Evolutionary conservation across 306 rosid species (phyloP).

Genomic region (Quercus gilva): DNA sequence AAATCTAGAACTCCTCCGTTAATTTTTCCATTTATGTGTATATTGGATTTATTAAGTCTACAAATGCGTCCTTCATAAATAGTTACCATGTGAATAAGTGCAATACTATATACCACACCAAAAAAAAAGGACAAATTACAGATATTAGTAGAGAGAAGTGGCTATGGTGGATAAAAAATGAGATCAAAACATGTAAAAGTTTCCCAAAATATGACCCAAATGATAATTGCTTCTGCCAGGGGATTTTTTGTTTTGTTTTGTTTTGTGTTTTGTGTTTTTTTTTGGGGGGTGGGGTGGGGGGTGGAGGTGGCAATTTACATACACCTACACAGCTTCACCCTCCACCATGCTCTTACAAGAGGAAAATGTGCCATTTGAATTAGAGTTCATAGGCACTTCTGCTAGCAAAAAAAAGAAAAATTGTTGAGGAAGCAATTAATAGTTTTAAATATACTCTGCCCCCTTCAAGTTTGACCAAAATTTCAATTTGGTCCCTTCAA

Average conservation of each 20-base stretch:
- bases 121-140: neutral
- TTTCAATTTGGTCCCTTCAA: neutral
- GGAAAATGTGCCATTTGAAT: too few species aligned
- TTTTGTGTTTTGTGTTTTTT: too few species aligned
- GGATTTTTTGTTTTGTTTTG: too few species aligned
- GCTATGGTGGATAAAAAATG: neutral
- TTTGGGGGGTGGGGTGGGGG: too few species aligned
- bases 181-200: neutral
- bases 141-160: neutral
- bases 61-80: neutral
- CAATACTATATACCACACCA: too few species aligned
- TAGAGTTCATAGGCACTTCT: too few species aligned
- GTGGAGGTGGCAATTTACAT: too few species aligned
- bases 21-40: neutral
- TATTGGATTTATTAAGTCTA: neutral
- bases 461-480: neutral
- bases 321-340: too few species aligned
- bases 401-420: neutral
- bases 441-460: neutral
- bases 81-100: neutral
- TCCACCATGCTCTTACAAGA: too few species aligned
- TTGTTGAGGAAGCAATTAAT: neutral
- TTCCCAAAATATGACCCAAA: neutral
- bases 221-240: neutral
- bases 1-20: neutral